Percentiles rank a stretch among this genome's conserved stretches.
These are phyloP conservation scores for Colletotrichum destructivum DNA, from an alignment of 2,329 filamentous ascomycete genomes.

Conservation along the genomic window DNA sequence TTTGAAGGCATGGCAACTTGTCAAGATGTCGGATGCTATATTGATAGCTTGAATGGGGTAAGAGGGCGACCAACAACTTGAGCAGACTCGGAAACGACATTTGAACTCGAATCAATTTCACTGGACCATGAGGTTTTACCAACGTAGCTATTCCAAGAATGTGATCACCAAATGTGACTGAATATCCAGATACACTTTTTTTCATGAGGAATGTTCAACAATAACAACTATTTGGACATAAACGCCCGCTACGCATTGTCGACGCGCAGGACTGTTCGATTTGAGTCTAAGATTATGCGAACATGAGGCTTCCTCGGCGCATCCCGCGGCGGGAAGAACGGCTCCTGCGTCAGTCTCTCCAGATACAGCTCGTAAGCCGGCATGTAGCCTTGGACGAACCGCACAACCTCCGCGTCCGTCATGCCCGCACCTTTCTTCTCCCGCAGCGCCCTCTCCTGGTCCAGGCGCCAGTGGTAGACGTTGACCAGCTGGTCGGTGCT, in stretches of 20 bases:
- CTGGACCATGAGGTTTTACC: no score
- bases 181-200: no score
- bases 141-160: no score
- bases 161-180: no score
- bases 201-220: no score
- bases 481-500: conserved; percentile 33
- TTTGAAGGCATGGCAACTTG: not conserved
- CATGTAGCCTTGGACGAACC: conserved; percentile 41
- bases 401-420: conserved; percentile 35
- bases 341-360: conserved; percentile 22
- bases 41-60: not conserved
- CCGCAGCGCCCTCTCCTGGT: conserved; percentile 35
- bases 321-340: conserved; percentile 7
- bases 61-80: no score
- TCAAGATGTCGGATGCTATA: not conserved
- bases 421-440: conserved; percentile 39
- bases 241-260: conserved; percentile 10
- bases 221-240: no score
- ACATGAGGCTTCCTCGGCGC: conserved; percentile 9
- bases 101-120: no score
- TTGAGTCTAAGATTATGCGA: conserved; percentile 29
- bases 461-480: conserved; percentile 39
- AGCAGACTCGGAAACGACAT: no score
- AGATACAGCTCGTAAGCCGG: conserved; percentile 40
- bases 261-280: conserved; percentile 22